Evolutionary conservation across 2,329 filamentous ascomycete genomes (phyloP), one percentile per base, ranked within the genome.

Genomic region (Nannizziopsis barbatae): DNA sequence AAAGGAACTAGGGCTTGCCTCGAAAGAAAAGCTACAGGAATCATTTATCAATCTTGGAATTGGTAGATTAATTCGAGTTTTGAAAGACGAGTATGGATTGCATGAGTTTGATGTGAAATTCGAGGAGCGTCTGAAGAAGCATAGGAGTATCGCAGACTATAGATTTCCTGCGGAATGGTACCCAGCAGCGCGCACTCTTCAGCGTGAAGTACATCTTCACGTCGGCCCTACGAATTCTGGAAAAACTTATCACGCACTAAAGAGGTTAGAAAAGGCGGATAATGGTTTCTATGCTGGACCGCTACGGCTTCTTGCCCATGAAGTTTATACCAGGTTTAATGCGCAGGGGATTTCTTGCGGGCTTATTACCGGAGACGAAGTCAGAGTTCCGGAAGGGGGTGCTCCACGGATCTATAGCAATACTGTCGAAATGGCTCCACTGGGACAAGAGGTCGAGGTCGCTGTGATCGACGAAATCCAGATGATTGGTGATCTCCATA

Each of bases 381-480:
- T 86, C 51, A 79, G 85, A 45, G 67, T 84, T 7, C 81, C 86
- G 0, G 71, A 80, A 42, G 69, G 75, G 8, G 71, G 80, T 45
- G 66, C 67, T 3, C 57, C 66, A 2, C 59, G 74, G 52, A 82
- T 94, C 60, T 76, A 75, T 50, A 90, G 87, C 61, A 95, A 92
- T 61, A 98, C 92, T 0, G 92, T 98, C 2, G 92, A 98, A 65
- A 98, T 98, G 83, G 75, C 81, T 18, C 76, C 76, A 5, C 56
- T 80, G 15, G 72, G 74, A 42, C 66, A 66, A 3, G 62, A 64
- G 1, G 79, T 86, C 27, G 90, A 96, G 37, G 89, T 98, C 32
- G 90, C 87, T 1, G 90, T 98, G 56, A 90, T 98, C 53, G 92
- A 98, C 61, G 92, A 98, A 69, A 96, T 98, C 50, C 92, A 98